phyloP scores from a whole-genome alignment of 495 filamentous ascomycete genomes.

The Venustampulla echinocandica region DNA sequence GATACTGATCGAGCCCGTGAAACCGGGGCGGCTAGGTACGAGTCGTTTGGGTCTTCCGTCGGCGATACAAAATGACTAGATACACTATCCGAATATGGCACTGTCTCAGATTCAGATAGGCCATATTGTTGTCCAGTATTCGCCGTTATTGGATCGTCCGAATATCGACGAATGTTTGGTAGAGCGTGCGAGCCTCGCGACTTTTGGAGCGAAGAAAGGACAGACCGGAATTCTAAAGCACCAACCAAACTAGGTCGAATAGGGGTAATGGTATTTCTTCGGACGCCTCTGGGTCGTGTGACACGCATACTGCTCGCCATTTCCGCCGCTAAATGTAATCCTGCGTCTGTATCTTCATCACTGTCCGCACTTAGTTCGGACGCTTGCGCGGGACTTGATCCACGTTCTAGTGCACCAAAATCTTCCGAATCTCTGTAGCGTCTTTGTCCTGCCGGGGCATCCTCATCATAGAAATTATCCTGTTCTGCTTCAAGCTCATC shows the following conservation, averaged over 20 bases:
- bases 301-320: constrained; percentile 91
- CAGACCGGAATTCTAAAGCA: constrained; percentile 85
- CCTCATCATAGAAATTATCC: constrained; percentile 64
- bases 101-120: constrained; percentile 13
- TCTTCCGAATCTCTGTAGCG: constrained; percentile 46
- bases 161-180: constrained; percentile 60
- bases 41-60: constrained; percentile 3
- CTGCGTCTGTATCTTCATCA: constrained; percentile 61
- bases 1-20: constrained; percentile 51
- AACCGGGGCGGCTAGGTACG: not conserved
- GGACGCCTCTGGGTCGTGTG: constrained; percentile 55
- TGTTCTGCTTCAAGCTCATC: constrained; percentile 60
- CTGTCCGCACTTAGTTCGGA: constrained; percentile 25
- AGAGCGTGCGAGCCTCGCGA: constrained; percentile 62
- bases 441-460: constrained; percentile 25
- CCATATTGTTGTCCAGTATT: constrained; percentile 13
- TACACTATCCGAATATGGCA: constrained; percentile 14
- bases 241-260: constrained; percentile 92
- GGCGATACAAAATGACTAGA: constrained; percentile 14
- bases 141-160: constrained; percentile 44
- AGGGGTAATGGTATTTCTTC: constrained; percentile 68
- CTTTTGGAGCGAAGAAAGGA: constrained; percentile 73
- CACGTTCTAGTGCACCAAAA: constrained; percentile 62
- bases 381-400: constrained; percentile 9
- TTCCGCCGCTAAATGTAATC: constrained; percentile 65